These are phyloP conservation scores for Oxalis stricta DNA, from an alignment of 441 rosid genomes.

Conservation along the genomic window DNA sequence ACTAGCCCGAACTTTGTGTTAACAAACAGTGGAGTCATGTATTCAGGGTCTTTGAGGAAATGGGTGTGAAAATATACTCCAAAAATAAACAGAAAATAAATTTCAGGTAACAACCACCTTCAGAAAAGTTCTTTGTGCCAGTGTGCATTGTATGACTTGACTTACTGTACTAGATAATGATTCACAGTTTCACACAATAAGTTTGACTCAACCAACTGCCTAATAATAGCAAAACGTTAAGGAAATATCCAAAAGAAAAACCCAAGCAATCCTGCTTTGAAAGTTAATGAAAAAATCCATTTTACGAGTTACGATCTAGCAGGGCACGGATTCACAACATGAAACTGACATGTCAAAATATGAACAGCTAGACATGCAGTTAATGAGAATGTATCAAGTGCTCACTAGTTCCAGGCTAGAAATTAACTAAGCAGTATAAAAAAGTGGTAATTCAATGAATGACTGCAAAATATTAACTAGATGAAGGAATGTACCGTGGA, in stretches of 20 bases:
- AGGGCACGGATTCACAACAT: too few relatives aligned
- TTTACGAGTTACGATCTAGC: too few relatives aligned
- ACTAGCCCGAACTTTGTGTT: too few relatives aligned
- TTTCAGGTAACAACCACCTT: background rate
- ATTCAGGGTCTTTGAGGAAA: too few relatives aligned
- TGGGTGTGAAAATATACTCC: too few relatives aligned
- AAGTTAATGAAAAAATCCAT: background rate
- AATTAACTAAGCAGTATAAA: background rate
- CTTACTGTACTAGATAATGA: background rate
- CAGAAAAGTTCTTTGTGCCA: too few relatives aligned
- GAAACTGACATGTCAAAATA: too few relatives aligned
- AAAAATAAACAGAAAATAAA: background rate
- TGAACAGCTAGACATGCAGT: too few relatives aligned
- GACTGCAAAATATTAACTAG: conserved; percentile 2
- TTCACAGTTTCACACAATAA: background rate
- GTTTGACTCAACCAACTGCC: background rate
- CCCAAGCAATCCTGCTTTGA: background rate
- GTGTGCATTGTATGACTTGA: too few relatives aligned
- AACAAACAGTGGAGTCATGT: too few relatives aligned
- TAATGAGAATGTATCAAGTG: background rate
- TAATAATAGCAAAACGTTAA: too few relatives aligned
- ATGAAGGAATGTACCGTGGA: conserved; percentile 26
- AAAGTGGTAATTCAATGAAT: background rate
- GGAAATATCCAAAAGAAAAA: background rate
- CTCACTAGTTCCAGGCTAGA: too few relatives aligned